phyloP scores from a whole-genome alignment of 345 rosid genomes.

The Bretschneidera sinensis region DNA sequence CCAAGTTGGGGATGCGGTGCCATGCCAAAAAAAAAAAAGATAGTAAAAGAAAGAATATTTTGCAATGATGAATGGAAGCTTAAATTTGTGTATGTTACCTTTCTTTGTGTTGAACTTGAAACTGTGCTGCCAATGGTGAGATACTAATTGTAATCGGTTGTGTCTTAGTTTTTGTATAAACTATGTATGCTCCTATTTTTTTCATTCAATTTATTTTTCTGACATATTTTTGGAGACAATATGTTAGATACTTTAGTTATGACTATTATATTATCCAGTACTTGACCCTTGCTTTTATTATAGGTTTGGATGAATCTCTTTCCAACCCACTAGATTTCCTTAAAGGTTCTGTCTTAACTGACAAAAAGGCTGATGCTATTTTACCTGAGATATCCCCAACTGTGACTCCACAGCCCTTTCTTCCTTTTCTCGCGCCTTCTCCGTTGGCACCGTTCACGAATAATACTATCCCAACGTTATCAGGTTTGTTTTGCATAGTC shows the following conservation, averaged over 20 bases:
- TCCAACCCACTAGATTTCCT: conserved; percentile 22
- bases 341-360: conserved; percentile 13
- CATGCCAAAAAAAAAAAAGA: not conserved
- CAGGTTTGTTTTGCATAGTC: conserved; percentile 46
- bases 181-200: too few relatives aligned
- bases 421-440: conserved; percentile 87
- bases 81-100: too few relatives aligned
- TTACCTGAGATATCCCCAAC: conserved; percentile 69
- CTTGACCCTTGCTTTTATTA: conserved; percentile 7
- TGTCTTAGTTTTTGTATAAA: too few relatives aligned
- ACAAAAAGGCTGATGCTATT: conserved; percentile 28
- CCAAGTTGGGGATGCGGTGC: too few relatives aligned
- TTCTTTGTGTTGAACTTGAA: too few relatives aligned
- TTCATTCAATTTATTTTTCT: too few relatives aligned
- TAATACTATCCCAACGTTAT: conserved; percentile 63
- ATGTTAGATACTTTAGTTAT: not conserved
- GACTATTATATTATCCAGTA: conserved; percentile 8
- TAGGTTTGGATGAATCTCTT: conserved; percentile 48
- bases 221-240: not conserved
- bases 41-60: not conserved
- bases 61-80: not conserved
- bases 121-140: not conserved
- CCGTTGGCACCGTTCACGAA: conserved; percentile 78
- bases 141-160: too few relatives aligned
- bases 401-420: conserved; percentile 77